Conservation (phyloP, 371 early-diverging fungal species). For the Actinomortierella ambigua region DNA sequence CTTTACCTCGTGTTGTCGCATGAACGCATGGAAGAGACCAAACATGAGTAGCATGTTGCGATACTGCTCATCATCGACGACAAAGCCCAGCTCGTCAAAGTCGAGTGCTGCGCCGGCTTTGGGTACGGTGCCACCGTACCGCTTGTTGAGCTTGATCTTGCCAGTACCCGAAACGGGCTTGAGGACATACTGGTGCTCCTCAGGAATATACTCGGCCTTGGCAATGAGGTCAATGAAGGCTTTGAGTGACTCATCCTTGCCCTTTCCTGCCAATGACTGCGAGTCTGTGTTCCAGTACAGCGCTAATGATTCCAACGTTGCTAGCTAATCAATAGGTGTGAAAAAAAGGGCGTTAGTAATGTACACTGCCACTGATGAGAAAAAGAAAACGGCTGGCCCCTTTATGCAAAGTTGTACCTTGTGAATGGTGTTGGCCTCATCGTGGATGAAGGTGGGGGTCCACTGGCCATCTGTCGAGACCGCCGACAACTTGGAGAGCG, state of each 20-base stretch:
- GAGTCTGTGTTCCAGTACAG: constrained; percentile 92
- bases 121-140: constrained; percentile 64
- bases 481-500: constrained; percentile 88
- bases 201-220: constrained; percentile 56
- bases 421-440: constrained; percentile 79
- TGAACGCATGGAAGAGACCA: constrained; percentile 80
- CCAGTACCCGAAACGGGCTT: constrained; percentile 96
- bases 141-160: constrained; percentile 66
- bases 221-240: constrained; percentile 64
- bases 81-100: constrained; percentile 94
- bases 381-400: too few relatives aligned
- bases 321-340: constrained; percentile 52
- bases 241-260: constrained; percentile 56
- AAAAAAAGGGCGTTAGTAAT: constrained; percentile 3
- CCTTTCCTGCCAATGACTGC: constrained; percentile 60
- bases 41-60: constrained; percentile 79
- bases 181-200: constrained; percentile 82
- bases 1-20: constrained; percentile 70
- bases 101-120: constrained; percentile 72
- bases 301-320: constrained; percentile 80
- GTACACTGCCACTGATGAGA: background rate
- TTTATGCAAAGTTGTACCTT: constrained; percentile 63
- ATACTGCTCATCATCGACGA: constrained; percentile 91
- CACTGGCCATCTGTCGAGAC: constrained; percentile 92
- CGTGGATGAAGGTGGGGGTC: constrained; percentile 81